phyloP scores from a whole-genome alignment of 768 basidiomycete species.

The Lactarius akahatsu region DNA sequence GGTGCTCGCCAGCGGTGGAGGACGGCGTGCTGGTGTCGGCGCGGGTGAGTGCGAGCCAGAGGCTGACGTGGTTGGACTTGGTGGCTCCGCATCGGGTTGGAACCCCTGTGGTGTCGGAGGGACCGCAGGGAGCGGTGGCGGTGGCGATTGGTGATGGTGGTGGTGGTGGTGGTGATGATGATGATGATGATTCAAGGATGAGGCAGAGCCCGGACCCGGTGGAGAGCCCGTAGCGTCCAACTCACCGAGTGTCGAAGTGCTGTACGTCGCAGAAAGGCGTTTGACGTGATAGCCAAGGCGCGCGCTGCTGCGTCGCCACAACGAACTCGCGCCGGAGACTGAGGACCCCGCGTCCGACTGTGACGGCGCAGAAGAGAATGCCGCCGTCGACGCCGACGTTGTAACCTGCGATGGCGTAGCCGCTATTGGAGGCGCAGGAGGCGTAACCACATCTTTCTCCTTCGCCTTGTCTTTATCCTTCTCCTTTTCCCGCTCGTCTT shows the following conservation, averaged over 20 bases:
- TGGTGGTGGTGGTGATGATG: neutral
- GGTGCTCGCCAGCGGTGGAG: neutral
- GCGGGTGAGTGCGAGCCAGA: conserved; percentile 8
- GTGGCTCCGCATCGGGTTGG: conserved; percentile 3
- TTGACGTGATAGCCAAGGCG: conserved; percentile 18
- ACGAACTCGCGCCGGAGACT: conserved; percentile 16
- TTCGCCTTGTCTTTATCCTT: conserved; percentile 27
- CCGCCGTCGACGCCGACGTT: conserved; percentile 15
- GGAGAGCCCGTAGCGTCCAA: neutral
- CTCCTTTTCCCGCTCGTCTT: conserved; percentile 24
- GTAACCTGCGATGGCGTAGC: conserved; percentile 9
- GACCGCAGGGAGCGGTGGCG: conserved; percentile 8
- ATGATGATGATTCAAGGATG: neutral
- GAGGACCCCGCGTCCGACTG: conserved; percentile 26
- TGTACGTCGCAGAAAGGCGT: conserved; percentile 17
- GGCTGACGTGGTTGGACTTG: conserved; percentile 5
- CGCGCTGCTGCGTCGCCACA: conserved; percentile 27
- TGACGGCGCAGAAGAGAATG: conserved; percentile 21
- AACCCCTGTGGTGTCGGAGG: conserved; percentile 4
- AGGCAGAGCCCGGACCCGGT: neutral
- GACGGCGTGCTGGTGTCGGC: neutral
- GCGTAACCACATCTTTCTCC: conserved; percentile 10
- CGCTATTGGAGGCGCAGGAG: neutral
- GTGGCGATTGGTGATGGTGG: neutral
- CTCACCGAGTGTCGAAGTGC: conserved; percentile 13